Evolutionary conservation across 2,329 filamentous ascomycete species (phyloP), one percentile per base, ranked within the genome.

Genomic region (Colletotrichum trifolii): DNA sequence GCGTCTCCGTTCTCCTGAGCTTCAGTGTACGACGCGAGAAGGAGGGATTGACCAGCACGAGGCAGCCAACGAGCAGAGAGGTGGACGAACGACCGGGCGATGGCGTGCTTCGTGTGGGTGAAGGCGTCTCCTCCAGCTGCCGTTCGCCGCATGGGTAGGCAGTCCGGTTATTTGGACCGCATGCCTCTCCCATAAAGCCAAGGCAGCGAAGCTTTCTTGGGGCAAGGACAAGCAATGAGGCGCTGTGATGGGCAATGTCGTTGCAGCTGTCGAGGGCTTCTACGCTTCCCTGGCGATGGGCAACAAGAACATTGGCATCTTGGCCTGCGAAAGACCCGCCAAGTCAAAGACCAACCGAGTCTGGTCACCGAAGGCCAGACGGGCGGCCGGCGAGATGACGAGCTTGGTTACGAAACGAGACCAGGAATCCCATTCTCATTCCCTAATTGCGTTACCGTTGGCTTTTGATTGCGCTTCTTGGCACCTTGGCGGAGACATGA

Each of bases 371-470:
- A 25, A 25, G 25, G 25, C 43, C 46, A n/a, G 39, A 15, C 12
- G 17, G 39, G 38, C 9, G 39, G 25, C 2, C 17, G 25, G 9
- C 40, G 46, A 17, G 33, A 40, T 42, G 54, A 48, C 47, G 47
- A 15, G 39, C 8, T 49, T 45, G 40, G 15, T 43, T n/a, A 15
- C 12, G 40, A n/a, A 43, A 17, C 52, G 13, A 36, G 40, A 46
- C 42, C 15, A 60, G 38, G 49, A 54, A 46, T 48, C 36, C 43
- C 58, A 45, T 53, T 48, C 33, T 13, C 48, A 43, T 43, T 57
- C 53, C 63, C 59, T 42, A 17, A 66, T 66, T 49, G 63, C 63
- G 63, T 63, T 63, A 66, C 52, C 42, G 58, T n/a, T 12, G 47
- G 63, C 4, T 57, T 17, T 48, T 57, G 47, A 57, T 53, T 38